A percentile compares a stretch with the other conserved stretches of the same genome.
Evolutionary conservation across 176 grass and related monocot genomes (phyloP).

Genomic region (Carex kokanica): DNA sequence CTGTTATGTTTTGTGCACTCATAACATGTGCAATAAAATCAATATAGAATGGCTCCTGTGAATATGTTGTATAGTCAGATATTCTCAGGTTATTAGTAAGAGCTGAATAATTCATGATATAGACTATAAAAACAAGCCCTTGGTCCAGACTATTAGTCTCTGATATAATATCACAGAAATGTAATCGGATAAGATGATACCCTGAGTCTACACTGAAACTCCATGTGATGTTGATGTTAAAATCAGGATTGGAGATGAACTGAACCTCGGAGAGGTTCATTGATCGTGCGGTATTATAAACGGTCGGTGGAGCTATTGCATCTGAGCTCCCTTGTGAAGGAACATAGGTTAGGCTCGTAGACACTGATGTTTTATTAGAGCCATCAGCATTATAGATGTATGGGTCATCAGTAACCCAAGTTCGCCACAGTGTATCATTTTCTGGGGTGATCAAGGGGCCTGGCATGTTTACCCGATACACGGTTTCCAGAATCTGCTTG

Average conservation of each 20-base stretch:
- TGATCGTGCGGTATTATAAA: constrained; percentile 50
- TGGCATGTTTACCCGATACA: constrained; percentile 45
- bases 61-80: accelerated
- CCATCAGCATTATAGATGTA: not conserved
- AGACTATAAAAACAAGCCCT: constrained; percentile 40
- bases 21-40: constrained; percentile 37
- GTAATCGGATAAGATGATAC: constrained; percentile 47
- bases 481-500: constrained; percentile 21
- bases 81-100: not conserved
- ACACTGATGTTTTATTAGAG: not conserved
- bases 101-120: constrained; percentile 30
- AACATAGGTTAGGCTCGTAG: not conserved
- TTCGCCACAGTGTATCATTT: constrained; percentile 50
- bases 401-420: constrained; percentile 38
- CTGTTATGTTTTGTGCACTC: constrained; percentile 31
- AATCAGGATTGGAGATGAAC: not conserved
- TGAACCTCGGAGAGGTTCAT: not conserved
- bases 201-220: constrained; percentile 26
- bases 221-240: constrained; percentile 61
- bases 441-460: constrained; percentile 20
- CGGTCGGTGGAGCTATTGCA: constrained; percentile 35
- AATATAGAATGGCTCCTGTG: constrained; percentile 24
- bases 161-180: constrained; percentile 64
- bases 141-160: not conserved
- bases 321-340: not conserved